Evolutionary conservation across 2,329 filamentous ascomycete genomes (phyloP).

Genomic region (Calonectria honghensis): DNA sequence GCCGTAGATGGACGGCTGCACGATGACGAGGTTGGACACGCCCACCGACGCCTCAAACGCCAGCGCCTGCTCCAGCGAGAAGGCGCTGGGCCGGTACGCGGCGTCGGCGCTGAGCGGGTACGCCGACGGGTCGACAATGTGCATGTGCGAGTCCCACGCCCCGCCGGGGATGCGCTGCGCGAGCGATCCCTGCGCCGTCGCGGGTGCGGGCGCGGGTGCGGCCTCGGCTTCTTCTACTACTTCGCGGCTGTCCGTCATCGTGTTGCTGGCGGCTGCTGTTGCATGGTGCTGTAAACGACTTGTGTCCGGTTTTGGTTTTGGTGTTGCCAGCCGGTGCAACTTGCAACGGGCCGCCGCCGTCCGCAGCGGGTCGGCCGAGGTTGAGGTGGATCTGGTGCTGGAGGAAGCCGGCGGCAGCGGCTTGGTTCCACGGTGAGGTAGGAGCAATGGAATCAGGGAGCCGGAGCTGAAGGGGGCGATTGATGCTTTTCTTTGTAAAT

Average conservation of each 20-base stretch:
- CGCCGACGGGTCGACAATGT: slow-evolving; percentile 72
- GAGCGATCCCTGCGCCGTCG: slow-evolving; percentile 30
- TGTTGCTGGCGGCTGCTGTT: slow-evolving; percentile 11
- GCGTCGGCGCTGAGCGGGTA: slow-evolving; percentile 70
- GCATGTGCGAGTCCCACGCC: slow-evolving; percentile 79
- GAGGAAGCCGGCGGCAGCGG: not conserved
- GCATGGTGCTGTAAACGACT: slow-evolving; percentile 4
- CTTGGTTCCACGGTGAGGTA: not conserved
- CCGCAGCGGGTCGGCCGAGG: slow-evolving; percentile 28
- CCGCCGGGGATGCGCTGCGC: slow-evolving; percentile 60
- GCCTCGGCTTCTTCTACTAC: not conserved
- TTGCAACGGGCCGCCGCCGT: slow-evolving; percentile 2
- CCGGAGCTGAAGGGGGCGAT: not conserved
- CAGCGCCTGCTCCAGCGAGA: slow-evolving; percentile 71
- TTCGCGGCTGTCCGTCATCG: slow-evolving; percentile 24
- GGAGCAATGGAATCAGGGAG: not conserved
- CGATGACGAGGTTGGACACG: slow-evolving; percentile 74
- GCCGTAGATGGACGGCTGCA: slow-evolving; percentile 78
- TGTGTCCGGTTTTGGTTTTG: not conserved
- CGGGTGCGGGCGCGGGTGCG: not conserved
- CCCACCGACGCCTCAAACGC: slow-evolving; percentile 70
- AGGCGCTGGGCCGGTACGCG: slow-evolving; percentile 69
- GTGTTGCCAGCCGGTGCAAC: not conserved
- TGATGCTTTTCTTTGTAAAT: not conserved
- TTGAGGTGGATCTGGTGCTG: slow-evolving; percentile 25